These are phyloP conservation scores for Piedraia hortae DNA, from an alignment of 2,329 filamentous ascomycete genomes.

Conservation along the genomic window DNA sequence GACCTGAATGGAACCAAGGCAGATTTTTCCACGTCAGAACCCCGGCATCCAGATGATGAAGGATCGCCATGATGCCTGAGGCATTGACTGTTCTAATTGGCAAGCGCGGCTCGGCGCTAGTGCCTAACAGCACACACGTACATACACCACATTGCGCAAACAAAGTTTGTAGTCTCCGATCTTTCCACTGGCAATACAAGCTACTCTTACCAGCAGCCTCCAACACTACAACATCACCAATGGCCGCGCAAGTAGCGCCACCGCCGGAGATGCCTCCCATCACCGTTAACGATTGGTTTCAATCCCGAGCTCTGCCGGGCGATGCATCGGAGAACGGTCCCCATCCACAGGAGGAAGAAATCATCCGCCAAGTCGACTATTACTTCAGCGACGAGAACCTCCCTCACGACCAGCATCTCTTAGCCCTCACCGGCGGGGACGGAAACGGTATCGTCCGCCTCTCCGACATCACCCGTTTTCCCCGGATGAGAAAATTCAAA, in stretches of 20 bases:
- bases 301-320: not conserved
- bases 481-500: constrained; percentile 20
- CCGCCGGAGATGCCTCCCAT: constrained; percentile 1
- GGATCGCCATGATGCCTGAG: no score
- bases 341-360: constrained; percentile 4
- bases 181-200: no score
- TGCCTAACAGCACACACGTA: no score
- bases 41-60: no score
- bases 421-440: constrained; percentile 15
- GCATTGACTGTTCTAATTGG: no score
- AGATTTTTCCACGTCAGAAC: no score
- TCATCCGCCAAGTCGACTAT: constrained; percentile 18
- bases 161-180: no score
- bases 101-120: no score
- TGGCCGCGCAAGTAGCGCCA: not conserved
- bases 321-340: no score
- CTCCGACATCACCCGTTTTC: constrained; percentile 18
- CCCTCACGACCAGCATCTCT: constrained; percentile 15
- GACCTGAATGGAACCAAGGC: no score
- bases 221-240: not conserved
- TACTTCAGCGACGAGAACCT: constrained; percentile 25
- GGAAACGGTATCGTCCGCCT: constrained; percentile 18
- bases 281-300: not conserved
- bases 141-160: no score
- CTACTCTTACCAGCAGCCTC: constrained; percentile 1